phyloP scores from a whole-genome alignment of 345 rosid species.

The Lenwebbia sp. region DNA sequence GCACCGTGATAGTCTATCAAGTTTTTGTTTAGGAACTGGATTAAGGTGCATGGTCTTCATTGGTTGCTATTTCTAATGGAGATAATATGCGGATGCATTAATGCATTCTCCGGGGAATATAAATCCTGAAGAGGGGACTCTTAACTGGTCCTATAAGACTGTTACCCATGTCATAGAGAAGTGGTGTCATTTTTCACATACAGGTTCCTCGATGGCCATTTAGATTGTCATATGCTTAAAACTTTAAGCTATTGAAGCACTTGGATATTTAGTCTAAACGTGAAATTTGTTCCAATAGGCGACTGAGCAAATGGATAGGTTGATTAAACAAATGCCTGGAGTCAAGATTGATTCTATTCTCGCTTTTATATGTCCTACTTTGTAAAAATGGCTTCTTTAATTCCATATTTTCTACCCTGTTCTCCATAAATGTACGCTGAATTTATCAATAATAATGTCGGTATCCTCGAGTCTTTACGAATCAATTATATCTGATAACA shows the following conservation, averaged over 20 bases:
- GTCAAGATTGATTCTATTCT: neutral
- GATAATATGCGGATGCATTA: neutral
- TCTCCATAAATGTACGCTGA: neutral
- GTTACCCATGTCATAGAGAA: neutral
- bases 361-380: neutral
- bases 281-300: neutral
- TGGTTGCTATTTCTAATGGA: neutral
- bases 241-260: neutral
- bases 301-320: neutral
- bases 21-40: neutral
- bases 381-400: neutral
- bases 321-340: neutral
- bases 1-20: neutral
- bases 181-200: neutral
- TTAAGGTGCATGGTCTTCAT: neutral
- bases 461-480: neutral
- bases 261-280: neutral
- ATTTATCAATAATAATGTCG: neutral
- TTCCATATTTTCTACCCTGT: neutral
- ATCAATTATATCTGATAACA: neutral
- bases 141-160: neutral
- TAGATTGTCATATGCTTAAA: neutral
- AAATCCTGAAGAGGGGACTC: neutral
- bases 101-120: neutral
- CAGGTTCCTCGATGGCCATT: neutral